Evolutionary conservation across 2,329 filamentous ascomycete species (phyloP), one percentile per base, ranked within the genome.

Genomic region (Pseudocercospora fuligena): DNA sequence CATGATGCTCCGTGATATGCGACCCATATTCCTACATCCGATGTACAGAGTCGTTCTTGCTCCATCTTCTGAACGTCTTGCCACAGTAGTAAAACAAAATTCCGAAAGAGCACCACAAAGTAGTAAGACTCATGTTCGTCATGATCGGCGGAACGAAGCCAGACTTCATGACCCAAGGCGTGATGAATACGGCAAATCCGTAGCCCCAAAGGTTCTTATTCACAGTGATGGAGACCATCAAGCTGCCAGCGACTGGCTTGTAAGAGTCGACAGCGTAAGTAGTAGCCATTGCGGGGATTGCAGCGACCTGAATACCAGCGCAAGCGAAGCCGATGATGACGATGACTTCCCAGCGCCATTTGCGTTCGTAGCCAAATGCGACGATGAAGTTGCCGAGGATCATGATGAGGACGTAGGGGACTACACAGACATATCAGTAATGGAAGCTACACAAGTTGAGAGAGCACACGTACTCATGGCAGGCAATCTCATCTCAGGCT

Each of bases 201-300:
- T 88, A 89, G 0, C 87, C 87, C 85, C 86, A 88, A 0, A 89
- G 63, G 64, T 89, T 89, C 79, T 89, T 89, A 72, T 88, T 88
- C 54, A 89, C 86, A 0, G 87, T 89, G 69, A 88, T 85, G 7
- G 83, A 80, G 0, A 89, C 87, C 73, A 89, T 87, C 57, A 89
- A 78, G 2, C 82, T 83, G 2, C 87, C 87, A 0, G 87, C 83
- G 2, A 89, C 84, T 0, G 87, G 86, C 77, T 89, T 90, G 76
- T 90, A 90, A 64, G 82, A 85, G 74, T 90, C 88, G 16, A 90
- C 84, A 0, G 87, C 86, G 72, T 89, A 89, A 2, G 80, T 87
- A 36, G 81, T 85, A 4, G 80, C 82, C 64, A 90, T 89, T 12
- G 84, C 83, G 0, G 88, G 88, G 12, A 90, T 76, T 0, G 86